Conservation (phyloP, 2,329 filamentous ascomycete genomes). For the Chaetothyriales sp. region DNA sequence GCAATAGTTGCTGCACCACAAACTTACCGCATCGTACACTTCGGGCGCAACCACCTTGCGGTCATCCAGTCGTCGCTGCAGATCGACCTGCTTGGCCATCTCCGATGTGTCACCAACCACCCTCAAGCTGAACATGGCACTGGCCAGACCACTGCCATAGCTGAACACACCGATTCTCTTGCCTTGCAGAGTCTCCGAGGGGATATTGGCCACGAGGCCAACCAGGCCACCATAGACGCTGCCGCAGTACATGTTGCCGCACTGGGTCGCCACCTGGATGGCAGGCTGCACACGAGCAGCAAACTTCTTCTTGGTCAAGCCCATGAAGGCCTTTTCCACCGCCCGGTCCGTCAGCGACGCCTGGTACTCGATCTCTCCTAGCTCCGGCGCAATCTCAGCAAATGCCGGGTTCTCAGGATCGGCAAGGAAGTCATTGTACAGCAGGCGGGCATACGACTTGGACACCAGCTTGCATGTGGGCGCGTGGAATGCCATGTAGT, state of each 20-base stretch:
- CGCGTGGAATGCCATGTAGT: conserved; percentile 69
- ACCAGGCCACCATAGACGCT: conserved; percentile 44
- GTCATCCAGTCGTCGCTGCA: conserved; percentile 51
- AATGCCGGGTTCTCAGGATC: conserved; percentile 54
- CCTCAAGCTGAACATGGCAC: conserved; percentile 53
- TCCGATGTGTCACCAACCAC: conserved; percentile 53
- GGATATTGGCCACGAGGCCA: conserved; percentile 47
- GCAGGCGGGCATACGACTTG: conserved; percentile 68
- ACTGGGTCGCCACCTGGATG: conserved; percentile 63
- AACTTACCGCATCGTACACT: conserved; percentile 57
- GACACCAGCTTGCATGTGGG: conserved; percentile 77
- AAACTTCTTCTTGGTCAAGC: conserved; percentile 68
- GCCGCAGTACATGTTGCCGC: conserved; percentile 50
- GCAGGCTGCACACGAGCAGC: conserved; percentile 58
- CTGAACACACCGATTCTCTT: conserved; percentile 65
- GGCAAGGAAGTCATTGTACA: conserved; percentile 73
- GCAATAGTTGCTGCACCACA: conserved; percentile 15
- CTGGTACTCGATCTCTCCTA: conserved; percentile 64
- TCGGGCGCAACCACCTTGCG: conserved; percentile 53
- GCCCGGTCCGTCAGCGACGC: conserved; percentile 67
- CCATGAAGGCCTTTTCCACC: conserved; percentile 78
- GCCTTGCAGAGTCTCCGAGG: conserved; percentile 48
- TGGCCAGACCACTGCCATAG: conserved; percentile 64
- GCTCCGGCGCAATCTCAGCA: conserved; percentile 58
- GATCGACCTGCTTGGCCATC: conserved; percentile 53